Evolutionary conservation across 1,284 basidiomycete genomes (phyloP), one percentile per base, ranked within the genome.

Genomic region (Leccinum variabile): DNA sequence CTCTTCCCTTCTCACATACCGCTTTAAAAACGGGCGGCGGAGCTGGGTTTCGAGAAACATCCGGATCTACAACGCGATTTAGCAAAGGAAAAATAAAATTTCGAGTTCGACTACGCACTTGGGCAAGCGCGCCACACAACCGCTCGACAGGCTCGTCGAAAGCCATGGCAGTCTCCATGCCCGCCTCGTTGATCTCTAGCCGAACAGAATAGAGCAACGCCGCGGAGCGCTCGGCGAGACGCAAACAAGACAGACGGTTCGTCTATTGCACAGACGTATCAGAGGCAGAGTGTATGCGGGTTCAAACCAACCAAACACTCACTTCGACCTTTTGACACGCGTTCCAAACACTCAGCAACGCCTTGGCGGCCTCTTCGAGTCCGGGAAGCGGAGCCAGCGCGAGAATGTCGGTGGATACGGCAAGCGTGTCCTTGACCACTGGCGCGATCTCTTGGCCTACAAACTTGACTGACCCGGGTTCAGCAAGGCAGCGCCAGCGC

Each of bases 1-100:
- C 66, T 93, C 89, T 44, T 91, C 87, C 41, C 90, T 82, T 71
- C 87, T 88, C 56, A 92, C 80, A 72, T 92, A 93, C 2, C 90
- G 82, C 75, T 91, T 92, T 65, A 94, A 74, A 77, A 92, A 93
- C 0, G 90, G 88, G 1, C 89, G 78, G 57, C 83, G 81, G 10
- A 81, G 79, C 65, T 90, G 86, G 65, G 84, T 86, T 62, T 81
- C 69, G 18, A 90, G 79, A 66, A 91, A 81, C 6, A 73, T 67
- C 55, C 80, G 77, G 2, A 91, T 83, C 54, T 79, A 28, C 22
- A 56, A 28, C 18, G 33, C 2, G 35, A 56, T 39, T 33, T 5
- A 16, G 59, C 14, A 59, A 56, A 44, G 25, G 11, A 33, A 6
- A 58, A 11, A 11, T 6, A 54, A 41, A 18, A 13, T 35, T 28